phyloP scores from a whole-genome alignment of 2,329 filamentous ascomycete species.

The Colletotrichum caudatum region DNA sequence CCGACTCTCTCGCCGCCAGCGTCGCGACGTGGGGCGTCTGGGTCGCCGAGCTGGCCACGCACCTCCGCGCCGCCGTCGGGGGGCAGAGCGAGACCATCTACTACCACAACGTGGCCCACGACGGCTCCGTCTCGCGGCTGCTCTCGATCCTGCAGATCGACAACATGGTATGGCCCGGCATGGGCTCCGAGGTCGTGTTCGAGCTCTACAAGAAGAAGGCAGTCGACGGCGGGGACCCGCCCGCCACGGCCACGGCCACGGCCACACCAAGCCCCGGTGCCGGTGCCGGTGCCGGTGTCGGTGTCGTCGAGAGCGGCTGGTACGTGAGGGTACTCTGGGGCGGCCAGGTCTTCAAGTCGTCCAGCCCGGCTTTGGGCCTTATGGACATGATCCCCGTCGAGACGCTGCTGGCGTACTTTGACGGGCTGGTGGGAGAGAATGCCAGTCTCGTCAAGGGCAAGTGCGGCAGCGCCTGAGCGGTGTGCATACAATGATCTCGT shows the following conservation, averaged over 20 bases:
- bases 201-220: slow-evolving; percentile 68
- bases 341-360: slow-evolving; percentile 74
- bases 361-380: slow-evolving; percentile 73
- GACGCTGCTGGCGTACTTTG: slow-evolving; percentile 75
- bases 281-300: slow-evolving; percentile 16
- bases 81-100: slow-evolving; percentile 62
- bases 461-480: slow-evolving; percentile 46
- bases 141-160: slow-evolving; percentile 79
- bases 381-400: slow-evolving; percentile 79
- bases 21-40: slow-evolving; percentile 76
- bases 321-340: slow-evolving; percentile 79
- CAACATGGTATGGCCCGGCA: slow-evolving; percentile 85
- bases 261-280: slow-evolving; percentile 14
- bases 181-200: slow-evolving; percentile 84
- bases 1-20: slow-evolving; percentile 71
- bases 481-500: slow-evolving; percentile 22
- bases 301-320: slow-evolving; percentile 47
- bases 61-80: slow-evolving; percentile 67
- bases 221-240: slow-evolving; percentile 10
- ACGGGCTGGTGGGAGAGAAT: slow-evolving; percentile 72
- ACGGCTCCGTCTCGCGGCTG: slow-evolving; percentile 76
- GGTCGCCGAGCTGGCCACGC: slow-evolving; percentile 76
- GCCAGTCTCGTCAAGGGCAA: slow-evolving; percentile 58
- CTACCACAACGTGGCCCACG: slow-evolving; percentile 83
- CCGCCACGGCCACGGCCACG: slow-evolving; percentile 30